These are phyloP conservation scores for Pestalotiopsis sp. DNA, from an alignment of 2,329 filamentous ascomycete genomes.

Conservation along the genomic window DNA sequence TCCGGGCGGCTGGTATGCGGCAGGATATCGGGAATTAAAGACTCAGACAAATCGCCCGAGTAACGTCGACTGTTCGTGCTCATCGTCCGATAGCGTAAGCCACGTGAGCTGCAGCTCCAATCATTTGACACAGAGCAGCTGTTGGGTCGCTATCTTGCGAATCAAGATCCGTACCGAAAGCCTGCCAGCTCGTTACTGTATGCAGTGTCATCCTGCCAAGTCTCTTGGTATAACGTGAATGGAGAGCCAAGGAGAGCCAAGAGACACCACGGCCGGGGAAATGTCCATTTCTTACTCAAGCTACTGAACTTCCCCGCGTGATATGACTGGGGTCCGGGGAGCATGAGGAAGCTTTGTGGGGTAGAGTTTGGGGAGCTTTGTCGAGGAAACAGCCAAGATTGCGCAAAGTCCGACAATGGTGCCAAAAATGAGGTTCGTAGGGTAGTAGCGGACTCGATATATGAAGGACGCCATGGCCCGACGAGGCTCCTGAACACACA, in stretches of 20 bases:
- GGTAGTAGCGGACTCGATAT: neutral
- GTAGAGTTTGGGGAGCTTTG: neutral
- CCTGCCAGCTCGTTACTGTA: neutral
- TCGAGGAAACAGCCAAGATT: neutral
- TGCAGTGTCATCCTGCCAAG: slow-evolving; percentile 8
- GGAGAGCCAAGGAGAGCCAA: slow-evolving; percentile 9
- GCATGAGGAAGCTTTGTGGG: neutral
- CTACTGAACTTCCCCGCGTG: slow-evolving; percentile 1
- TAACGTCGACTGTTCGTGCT: neutral
- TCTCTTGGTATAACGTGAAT: neutral
- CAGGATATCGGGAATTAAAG: neutral
- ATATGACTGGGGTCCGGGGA: neutral
- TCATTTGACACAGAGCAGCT: neutral
- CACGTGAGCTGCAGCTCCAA: slow-evolving; percentile 2
- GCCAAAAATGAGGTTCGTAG: neutral
- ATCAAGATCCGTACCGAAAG: neutral
- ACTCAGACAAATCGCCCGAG: neutral
- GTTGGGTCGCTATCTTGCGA: neutral
- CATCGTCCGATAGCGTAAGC: neutral
- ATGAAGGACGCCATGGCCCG: neutral
- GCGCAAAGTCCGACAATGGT: neutral
- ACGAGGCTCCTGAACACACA: neutral
- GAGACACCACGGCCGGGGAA: slow-evolving; percentile 1
- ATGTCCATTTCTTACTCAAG: neutral
- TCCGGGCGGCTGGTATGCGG: neutral